phyloP scores from a whole-genome alignment of 352 stramenopile species.

The Thalassiosira allenii region DNA sequence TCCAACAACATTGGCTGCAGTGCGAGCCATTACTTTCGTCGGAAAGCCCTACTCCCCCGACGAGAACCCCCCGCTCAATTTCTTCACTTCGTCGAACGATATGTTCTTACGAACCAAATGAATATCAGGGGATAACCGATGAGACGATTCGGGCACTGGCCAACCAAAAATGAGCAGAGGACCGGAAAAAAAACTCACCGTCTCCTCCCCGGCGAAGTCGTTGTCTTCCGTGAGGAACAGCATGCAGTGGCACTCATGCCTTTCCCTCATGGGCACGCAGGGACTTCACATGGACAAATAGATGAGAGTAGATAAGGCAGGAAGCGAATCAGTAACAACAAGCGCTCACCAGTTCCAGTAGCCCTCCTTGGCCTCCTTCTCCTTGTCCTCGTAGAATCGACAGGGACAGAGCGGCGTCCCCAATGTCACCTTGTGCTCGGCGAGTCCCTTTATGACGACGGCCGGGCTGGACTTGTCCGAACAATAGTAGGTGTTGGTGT shows the following conservation, averaged over 20 bases:
- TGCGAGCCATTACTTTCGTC: too few relatives aligned
- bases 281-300: slow-evolving; percentile 24
- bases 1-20: too few relatives aligned
- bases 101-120: slow-evolving; percentile 42
- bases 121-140: not conserved
- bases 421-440: slow-evolving; percentile 84
- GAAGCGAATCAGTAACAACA: not conserved
- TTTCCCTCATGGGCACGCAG: slow-evolving; percentile 87
- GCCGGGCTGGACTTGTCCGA: slow-evolving; percentile 74
- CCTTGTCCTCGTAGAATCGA: slow-evolving; percentile 87
- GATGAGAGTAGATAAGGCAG: not conserved
- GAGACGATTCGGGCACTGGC: too few relatives aligned
- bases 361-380: slow-evolving; percentile 83
- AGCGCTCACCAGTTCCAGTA: slow-evolving; percentile 83
- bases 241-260: slow-evolving; percentile 87
- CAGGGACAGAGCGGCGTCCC: slow-evolving; percentile 85
- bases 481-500: slow-evolving; percentile 83
- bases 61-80: slow-evolving; percentile 40
- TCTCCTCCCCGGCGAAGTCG: slow-evolving; percentile 77
- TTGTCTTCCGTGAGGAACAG: slow-evolving; percentile 87
- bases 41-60: too few relatives aligned
- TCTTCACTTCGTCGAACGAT: slow-evolving; percentile 64
- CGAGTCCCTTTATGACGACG: slow-evolving; percentile 85
- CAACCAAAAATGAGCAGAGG: too few relatives aligned
- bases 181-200: slow-evolving; percentile 55